Base-by-base conservation (phyloP, 805 yeast species). In the Komagataella ulmi region DNA sequence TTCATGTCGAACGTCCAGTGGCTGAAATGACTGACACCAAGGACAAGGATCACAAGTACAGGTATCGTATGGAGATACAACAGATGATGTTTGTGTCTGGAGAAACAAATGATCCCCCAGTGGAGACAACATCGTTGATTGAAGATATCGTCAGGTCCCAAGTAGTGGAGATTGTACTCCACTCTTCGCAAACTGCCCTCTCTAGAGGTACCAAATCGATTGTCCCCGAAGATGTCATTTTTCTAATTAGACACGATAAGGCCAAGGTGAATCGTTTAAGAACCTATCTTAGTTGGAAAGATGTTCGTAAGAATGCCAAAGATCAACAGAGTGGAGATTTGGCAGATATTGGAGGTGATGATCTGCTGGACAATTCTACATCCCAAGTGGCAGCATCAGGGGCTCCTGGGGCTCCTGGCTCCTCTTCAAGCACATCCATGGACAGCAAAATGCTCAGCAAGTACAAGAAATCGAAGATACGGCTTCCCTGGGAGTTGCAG, bases 71-170 rank as follows among this genome's bases (percentile, higher is more conserved):
- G 44, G 99, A 93, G 70, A 93, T 93, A 60, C 99, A 93, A 67
- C 93, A 87, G 71, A 93, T 93, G 99, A 93, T 93, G 99, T 93
- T 93, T 72, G 99, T 93, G 52, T 77, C 85, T 52, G 99, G 99
- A 2, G 98, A 93, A 64, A 80, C 93, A 0, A 87, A 86, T 58
- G 99, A 93, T 60, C 95, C 98, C 1, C 96, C 97, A 0, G 76
- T 84, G 14, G 95, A 87, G 56, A 88, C 97, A 0, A 86, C 97
- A 0, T 81, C 91, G n/a, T 68, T 93, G 51, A 88, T 91, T 46
- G 99, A 93, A 63, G 98, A 93, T 62, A 88, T 93, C 48, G 98
- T 93, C 2, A 75, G 95, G 47, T 93, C 93, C 1, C 99, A 93
- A 65, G 98, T 93, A 44, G 83, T 90, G 46, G 97, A 91, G 60